phyloP scores from a whole-genome alignment of 352 stramenopile genomes.

The Globisporangium acanthophoron region DNA sequence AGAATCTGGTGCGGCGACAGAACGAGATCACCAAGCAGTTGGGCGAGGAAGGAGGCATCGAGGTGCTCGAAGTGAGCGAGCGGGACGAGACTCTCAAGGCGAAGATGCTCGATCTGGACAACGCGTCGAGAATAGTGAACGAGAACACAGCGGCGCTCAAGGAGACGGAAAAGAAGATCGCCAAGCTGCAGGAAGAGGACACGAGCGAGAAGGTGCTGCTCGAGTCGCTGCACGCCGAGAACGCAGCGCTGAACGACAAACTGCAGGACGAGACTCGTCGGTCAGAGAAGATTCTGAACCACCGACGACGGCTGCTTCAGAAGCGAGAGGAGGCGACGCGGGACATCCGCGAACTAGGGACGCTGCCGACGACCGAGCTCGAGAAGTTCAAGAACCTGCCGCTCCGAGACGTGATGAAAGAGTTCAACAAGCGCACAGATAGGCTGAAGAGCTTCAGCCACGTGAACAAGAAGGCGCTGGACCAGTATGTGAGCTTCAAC shows the following conservation, averaged over 20 bases:
- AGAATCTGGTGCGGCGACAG: slow-evolving; percentile 90
- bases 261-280: slow-evolving; percentile 75
- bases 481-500: slow-evolving; percentile 99
- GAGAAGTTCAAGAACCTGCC: slow-evolving; percentile 87
- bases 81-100: slow-evolving; percentile 74
- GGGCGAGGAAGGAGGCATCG: slow-evolving; percentile 42
- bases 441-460: slow-evolving; percentile 97
- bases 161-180: slow-evolving; percentile 54
- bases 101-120: slow-evolving; percentile 87
- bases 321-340: slow-evolving; percentile 93
- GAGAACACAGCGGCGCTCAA: slow-evolving; percentile 60
- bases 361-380: slow-evolving; percentile 91
- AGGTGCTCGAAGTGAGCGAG: slow-evolving; percentile 50
- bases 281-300: slow-evolving; percentile 84
- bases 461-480: slow-evolving; percentile 99
- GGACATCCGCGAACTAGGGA: slow-evolving; percentile 97
- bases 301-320: slow-evolving; percentile 68
- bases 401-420: slow-evolving; percentile 91
- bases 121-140: slow-evolving; percentile 66
- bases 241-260: slow-evolving; percentile 69
- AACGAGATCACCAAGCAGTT: slow-evolving; percentile 59
- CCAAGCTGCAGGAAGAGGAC: slow-evolving; percentile 45
- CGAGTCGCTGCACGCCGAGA: slow-evolving; percentile 52
- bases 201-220: slow-evolving; percentile 33
- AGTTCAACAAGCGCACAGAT: slow-evolving; percentile 93